Evolutionary conservation across 163 green algal species (phyloP), one percentile per base, ranked within the genome.

Genomic region (Botryococcus braunii): DNA sequence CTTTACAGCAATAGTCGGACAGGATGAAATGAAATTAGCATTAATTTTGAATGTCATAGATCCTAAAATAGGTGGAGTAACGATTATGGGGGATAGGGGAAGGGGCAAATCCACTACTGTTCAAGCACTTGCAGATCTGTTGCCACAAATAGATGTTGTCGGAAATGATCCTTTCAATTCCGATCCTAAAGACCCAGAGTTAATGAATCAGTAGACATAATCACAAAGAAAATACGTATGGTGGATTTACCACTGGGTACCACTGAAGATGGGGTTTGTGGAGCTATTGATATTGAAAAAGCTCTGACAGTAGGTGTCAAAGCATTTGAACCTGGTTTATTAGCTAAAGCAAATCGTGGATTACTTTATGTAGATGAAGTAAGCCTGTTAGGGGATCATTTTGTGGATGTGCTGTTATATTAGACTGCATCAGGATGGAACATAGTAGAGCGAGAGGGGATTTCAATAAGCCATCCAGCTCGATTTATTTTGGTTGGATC

Each of bases 331-430:
- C 89, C 91, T 1, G 91, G 91, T 34, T 81, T 97, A 60, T 79
- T 97, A 72, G 85, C 83, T 40, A 85, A 84, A 47, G 89, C 91
- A 57, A 95, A 97, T 84, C 82, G 89, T 46, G 91, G 89, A 69
- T 95, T 96, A 69, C 75, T 95, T 66, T 97, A 97, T 65, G 88
- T 97, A 32, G 91, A 97, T 70, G 91, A 97, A 83, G 91, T 97
- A 17, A 97, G 96, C 81, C 83, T 97, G 62, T 83, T 97, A 71
- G 91, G 96, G 36, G 91, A 97, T 71, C 85, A 82, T 31, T 78
- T 97, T 37, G 91, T 97, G 48, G 91, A 97, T 71, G 89, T 97
- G 46, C 85, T 97, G 69, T 85, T 97, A 34, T 89, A 97, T 77
- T 88, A 81, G 27, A 83, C 86, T n/a, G 91, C 91, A 6, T 74